Conservation (phyloP, 306 rosid genomes). For the Mucuna pruriens region DNA sequence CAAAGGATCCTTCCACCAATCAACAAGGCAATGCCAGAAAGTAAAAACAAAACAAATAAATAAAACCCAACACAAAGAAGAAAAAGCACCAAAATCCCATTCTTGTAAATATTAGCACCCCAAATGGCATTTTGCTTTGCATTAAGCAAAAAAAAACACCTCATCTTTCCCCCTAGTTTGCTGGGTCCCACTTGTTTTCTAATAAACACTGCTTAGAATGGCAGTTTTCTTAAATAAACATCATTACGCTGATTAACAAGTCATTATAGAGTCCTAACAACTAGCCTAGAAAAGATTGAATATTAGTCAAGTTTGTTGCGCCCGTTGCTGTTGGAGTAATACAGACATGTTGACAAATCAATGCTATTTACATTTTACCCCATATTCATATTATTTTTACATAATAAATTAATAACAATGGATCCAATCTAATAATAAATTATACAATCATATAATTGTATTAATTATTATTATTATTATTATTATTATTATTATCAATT, state of each 20-base stretch:
- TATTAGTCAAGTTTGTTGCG: conserved; percentile 42
- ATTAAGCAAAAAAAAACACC: conserved; percentile 29
- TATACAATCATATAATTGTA: neutral
- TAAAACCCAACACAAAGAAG: neutral
- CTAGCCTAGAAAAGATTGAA: conserved; percentile 29
- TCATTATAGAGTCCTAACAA: conserved; percentile 38
- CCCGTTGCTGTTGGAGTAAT: conserved; percentile 41
- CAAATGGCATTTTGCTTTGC: conserved; percentile 38
- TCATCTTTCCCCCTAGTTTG: conserved; percentile 39
- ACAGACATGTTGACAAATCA: neutral
- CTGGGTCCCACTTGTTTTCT: conserved; percentile 56
- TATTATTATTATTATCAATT: no score
- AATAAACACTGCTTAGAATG: conserved; percentile 32
- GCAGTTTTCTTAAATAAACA: neutral
- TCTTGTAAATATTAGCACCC: conserved; percentile 44
- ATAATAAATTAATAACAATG: no score
- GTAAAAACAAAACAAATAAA: conserved; percentile 25
- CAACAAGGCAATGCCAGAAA: neutral
- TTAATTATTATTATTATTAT: no score
- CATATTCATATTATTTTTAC: no score
- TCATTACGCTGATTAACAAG: conserved; percentile 18
- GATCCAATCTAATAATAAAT: no score
- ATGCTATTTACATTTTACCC: neutral
- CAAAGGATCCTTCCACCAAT: conserved; percentile 46
- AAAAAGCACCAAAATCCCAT: conserved; percentile 37